A percentile compares a stretch with the other conserved stretches of the same genome.
phyloP scores from a whole-genome alignment of 148 eudicot species.

The Rheum nobile region DNA sequence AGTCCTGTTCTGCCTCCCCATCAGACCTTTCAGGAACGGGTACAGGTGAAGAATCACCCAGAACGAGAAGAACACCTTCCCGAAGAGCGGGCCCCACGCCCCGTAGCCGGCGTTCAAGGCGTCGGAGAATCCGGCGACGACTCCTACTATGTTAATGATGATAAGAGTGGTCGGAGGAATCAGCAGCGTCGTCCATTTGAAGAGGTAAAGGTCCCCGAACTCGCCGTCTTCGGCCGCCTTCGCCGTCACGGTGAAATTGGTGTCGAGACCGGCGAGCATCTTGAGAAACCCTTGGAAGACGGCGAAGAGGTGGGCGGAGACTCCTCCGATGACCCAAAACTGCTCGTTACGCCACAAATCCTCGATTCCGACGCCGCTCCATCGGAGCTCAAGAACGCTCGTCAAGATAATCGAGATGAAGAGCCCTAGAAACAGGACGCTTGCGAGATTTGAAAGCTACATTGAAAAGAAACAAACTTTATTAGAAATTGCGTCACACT shows the following conservation, averaged over 20 bases:
- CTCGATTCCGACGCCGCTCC: constrained; percentile 94
- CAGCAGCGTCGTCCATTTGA: constrained; percentile 96
- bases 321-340: constrained; percentile 98
- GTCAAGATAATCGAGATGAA: constrained; percentile 82
- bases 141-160: constrained; percentile 73
- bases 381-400: constrained; percentile 73
- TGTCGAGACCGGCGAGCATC: constrained; percentile 76
- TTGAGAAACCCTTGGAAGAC: constrained; percentile 96
- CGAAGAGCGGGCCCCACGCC: constrained; percentile 93
- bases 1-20: constrained; percentile 93
- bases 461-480: not conserved
- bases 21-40: constrained; percentile 95
- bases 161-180: constrained; percentile 94
- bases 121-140: constrained; percentile 92
- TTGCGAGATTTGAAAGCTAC: constrained; percentile 89
- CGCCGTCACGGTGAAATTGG: constrained; percentile 91
- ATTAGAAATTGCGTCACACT: not conserved
- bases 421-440: constrained; percentile 74
- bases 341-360: constrained; percentile 96
- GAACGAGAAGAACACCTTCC: constrained; percentile 77
- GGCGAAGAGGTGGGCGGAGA: constrained; percentile 89
- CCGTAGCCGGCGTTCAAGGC: constrained; percentile 88
- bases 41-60: constrained; percentile 96
- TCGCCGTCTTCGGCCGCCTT: constrained; percentile 79
- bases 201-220: constrained; percentile 74